Percentiles rank a stretch among this genome's conserved stretches.
Conservation (phyloP, 129 eudicot genomes). For the Mikania micrantha region DNA sequence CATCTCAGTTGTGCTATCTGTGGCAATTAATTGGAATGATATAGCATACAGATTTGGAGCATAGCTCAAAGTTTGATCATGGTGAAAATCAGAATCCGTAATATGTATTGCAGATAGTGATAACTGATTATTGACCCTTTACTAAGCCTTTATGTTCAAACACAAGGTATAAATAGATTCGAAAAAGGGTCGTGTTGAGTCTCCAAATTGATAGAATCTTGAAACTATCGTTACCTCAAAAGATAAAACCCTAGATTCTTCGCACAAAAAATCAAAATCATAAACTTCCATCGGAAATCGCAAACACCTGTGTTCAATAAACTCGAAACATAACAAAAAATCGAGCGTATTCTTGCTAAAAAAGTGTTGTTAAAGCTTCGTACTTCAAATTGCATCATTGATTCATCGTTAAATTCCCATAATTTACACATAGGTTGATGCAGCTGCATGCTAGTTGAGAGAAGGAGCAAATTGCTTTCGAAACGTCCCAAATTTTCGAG, state of each 20-base stretch:
- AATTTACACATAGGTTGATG: neutral
- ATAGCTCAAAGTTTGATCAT: slow-evolving; percentile 32
- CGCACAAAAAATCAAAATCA: neutral
- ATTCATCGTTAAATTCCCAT: slow-evolving; percentile 8
- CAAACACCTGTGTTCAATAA: slow-evolving; percentile 16
- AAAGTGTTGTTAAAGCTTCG: too few species aligned
- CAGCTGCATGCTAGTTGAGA: neutral
- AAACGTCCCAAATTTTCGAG: slow-evolving; percentile 19
- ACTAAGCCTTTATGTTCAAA: slow-evolving; percentile 5
- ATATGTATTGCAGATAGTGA: slow-evolving; percentile 3
- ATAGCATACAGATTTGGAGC: slow-evolving; percentile 35
- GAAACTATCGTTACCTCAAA: slow-evolving; percentile 18
- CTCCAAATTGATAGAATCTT: slow-evolving; percentile 25
- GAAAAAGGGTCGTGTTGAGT: slow-evolving; percentile 18
- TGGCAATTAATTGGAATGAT: slow-evolving; percentile 42
- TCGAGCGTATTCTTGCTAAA: too few species aligned
- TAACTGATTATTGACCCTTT: neutral
- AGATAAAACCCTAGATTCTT: slow-evolving; percentile 34
- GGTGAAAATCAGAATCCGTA: slow-evolving; percentile 41
- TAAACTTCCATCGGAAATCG: neutral
- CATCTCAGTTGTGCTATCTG: slow-evolving; percentile 44
- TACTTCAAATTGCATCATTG: slow-evolving; percentile 7
- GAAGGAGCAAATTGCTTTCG: slow-evolving; percentile 8
- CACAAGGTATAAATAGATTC: slow-evolving; percentile 2
- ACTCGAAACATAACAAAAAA: neutral